Percentiles rank a stretch among this genome's conserved stretches.
Evolutionary conservation across 345 rosid genomes (phyloP).

Genomic region (Populus davidiana): DNA sequence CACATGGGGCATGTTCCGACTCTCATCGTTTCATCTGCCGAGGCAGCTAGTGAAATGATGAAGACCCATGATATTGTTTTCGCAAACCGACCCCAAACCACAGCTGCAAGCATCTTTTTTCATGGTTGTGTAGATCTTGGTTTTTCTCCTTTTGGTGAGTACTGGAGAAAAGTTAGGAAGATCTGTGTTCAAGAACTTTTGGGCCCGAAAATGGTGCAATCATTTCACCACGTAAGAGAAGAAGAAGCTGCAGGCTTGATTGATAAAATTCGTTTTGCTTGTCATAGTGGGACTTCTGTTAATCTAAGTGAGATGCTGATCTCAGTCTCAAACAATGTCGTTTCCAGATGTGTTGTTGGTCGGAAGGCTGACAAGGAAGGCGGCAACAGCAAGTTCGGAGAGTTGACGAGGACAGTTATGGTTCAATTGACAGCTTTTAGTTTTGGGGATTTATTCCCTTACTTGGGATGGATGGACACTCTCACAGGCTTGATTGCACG

Average conservation of each 20-base stretch:
- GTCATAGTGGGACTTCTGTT: background rate
- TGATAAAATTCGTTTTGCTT: slow-evolving; percentile 1
- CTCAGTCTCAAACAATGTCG: slow-evolving; percentile 8
- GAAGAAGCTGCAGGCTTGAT: slow-evolving; percentile 19
- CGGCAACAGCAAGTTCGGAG: slow-evolving; percentile 12
- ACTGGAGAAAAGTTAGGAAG: too few species aligned
- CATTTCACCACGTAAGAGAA: slow-evolving; percentile 22
- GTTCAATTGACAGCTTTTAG: slow-evolving; percentile 7
- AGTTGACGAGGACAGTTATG: background rate
- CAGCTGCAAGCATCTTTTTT: too few species aligned
- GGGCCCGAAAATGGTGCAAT: slow-evolving; percentile 16
- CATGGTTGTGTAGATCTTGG: too few species aligned
- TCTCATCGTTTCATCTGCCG: slow-evolving; percentile 5
- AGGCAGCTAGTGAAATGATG: too few species aligned
- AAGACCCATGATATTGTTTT: too few species aligned
- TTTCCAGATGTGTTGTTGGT: slow-evolving; percentile 19
- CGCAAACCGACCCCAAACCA: too few species aligned
- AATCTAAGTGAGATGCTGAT: slow-evolving; percentile 10
- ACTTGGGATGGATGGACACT: slow-evolving; percentile 14
- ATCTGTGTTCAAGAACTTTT: slow-evolving; percentile 8
- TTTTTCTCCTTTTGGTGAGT: too few species aligned
- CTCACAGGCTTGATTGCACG: slow-evolving; percentile 9
- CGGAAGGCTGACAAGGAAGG: slow-evolving; percentile 17
- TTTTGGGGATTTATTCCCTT: slow-evolving; percentile 10
- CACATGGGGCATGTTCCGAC: slow-evolving; percentile 16